Evolutionary conservation across 192 early-diverging fungal genomes (phyloP), one percentile per base, ranked within the genome.

Genomic region (Oehlia diaphana): DNA sequence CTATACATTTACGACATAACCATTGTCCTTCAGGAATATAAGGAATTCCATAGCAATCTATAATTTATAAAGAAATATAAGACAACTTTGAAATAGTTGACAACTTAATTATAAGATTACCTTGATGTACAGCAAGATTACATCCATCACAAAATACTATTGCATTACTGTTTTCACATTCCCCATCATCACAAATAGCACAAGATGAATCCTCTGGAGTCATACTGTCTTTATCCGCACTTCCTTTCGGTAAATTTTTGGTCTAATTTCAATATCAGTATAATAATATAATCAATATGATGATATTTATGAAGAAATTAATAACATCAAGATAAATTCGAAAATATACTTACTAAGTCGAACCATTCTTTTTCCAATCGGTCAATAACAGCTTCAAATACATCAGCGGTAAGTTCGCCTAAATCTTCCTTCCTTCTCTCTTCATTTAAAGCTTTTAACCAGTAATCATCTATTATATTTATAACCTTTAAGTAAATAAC

Each of bases 71-170:
- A 50, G 37, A 49, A 68, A 44, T 16, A 42, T 39, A 5, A 39
- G 13, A 12, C 66, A 16, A 47, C 69, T 47, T 44, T 9, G 1
- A 1, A 9, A 44, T 44, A 44, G 9, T 21, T 35, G 37, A 37
- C 37, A 37, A 37, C 2, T 5, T 37, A 37, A 31, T 31, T 31
- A 63, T 75, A 31, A 68, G n/a, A 23, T 42, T 87, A 93, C 92
- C 92, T 89, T 99, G 98, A 87, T 99, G 98, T 10, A 99, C 98
- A 3, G 97, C 97, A 69, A 99, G 83, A 82, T 99, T 97, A 83
- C 98, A 99, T 0, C 98, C 98, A 85, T 99, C 98, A 87, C 98
- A 99, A 80, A 98, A 99, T 8, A 99, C 98, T 70, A 99, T 99
- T 0, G 96, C 97, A 81, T 99, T 99, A 82, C 94, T 93, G 83